These are phyloP conservation scores for Cercophora samala DNA, from an alignment of 495 filamentous ascomycete genomes.

Conservation along the genomic window DNA sequence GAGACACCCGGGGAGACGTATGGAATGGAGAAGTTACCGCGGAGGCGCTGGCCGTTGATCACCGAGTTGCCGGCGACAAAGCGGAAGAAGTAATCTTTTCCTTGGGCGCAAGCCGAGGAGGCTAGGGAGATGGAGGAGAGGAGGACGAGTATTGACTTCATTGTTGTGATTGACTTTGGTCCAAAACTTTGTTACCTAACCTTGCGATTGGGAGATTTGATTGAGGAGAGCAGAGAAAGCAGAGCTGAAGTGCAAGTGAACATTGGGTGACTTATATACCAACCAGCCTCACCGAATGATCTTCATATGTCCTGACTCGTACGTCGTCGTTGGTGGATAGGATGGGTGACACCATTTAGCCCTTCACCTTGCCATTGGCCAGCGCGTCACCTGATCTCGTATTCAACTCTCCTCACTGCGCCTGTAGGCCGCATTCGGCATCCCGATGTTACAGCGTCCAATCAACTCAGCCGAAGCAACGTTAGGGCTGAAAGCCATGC, in stretches of 20 bases:
- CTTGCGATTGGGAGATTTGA: too few relatives aligned
- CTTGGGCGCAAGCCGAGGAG: background rate
- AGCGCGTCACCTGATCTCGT: background rate
- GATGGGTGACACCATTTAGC: background rate
- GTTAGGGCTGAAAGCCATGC: background rate
- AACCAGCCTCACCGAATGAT: background rate
- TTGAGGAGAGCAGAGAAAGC: background rate
- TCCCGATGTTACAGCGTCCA: background rate
- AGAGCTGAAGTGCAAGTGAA: background rate
- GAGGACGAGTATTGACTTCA: constrained; percentile 15
- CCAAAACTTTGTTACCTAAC: too few relatives aligned
- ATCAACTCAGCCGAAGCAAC: background rate
- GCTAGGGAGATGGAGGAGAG: constrained; percentile 9
- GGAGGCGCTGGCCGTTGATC: constrained; percentile 23
- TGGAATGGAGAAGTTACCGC: constrained; percentile 19
- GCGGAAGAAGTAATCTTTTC: constrained; percentile 25
- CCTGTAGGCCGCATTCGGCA: background rate
- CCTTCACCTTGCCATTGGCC: background rate
- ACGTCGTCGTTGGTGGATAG: background rate
- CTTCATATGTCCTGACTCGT: background rate
- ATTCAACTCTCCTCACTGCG: background rate
- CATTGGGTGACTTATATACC: background rate
- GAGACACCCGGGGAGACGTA: constrained; percentile 20
- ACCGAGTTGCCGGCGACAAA: constrained; percentile 17
- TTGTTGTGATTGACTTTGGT: constrained; percentile 25